Conservation (phyloP, 805 yeast genomes). For the Saturnispora silvae region DNA sequence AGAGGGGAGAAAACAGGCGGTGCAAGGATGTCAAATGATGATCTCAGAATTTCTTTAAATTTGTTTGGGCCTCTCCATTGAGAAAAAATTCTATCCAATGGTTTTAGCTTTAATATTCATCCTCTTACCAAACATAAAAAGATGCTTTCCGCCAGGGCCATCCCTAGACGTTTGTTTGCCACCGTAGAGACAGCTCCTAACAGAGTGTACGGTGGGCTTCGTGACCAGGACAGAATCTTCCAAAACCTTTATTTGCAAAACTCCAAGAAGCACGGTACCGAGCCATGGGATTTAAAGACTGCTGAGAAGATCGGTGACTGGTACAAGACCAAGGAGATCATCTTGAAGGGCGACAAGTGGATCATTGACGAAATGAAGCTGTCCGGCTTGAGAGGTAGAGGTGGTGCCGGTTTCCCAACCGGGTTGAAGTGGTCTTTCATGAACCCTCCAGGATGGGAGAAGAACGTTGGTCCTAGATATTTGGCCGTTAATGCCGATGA, state of each 20-base stretch:
- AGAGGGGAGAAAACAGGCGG: no score
- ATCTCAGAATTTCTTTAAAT: no score
- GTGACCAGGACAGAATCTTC: conserved; percentile 77
- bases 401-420: conserved; percentile 90
- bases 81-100: conserved; percentile 3
- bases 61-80: no score
- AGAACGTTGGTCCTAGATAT: conserved; percentile 80
- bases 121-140: conserved; percentile 1
- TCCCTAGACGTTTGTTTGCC: conserved; percentile 19
- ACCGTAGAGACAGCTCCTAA: conserved; percentile 43
- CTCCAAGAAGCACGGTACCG: conserved; percentile 51
- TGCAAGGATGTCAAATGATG: neutral
- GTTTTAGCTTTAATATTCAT: conserved; percentile 3
- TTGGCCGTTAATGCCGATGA: conserved; percentile 88
- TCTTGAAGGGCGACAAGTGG: conserved; percentile 80
- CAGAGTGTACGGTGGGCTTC: conserved; percentile 59
- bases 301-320: conserved; percentile 81
- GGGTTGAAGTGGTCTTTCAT: conserved; percentile 88
- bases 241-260: conserved; percentile 56
- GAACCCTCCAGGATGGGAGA: conserved; percentile 96
- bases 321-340: conserved; percentile 82
- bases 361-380: conserved; percentile 79
- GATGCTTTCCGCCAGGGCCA: conserved; percentile 1
- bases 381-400: conserved; percentile 83
- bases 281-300: conserved; percentile 47